Evolutionary conservation across 2,329 filamentous ascomycete genomes (phyloP).

Genomic region (Neophaeococcomyces mojaviensis): DNA sequence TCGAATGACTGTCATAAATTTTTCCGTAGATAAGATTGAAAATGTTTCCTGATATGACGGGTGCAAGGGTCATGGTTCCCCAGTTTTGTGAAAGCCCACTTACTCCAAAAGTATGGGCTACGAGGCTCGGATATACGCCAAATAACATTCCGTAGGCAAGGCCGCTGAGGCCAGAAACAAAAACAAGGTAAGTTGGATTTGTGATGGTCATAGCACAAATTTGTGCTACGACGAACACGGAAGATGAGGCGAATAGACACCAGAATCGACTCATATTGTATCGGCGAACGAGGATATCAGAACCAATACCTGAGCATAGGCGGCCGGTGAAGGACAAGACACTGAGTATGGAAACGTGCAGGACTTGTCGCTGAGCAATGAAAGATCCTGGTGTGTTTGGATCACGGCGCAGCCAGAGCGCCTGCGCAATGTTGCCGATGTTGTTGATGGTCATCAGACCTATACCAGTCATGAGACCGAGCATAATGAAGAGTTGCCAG

Average conservation of each 20-base stretch:
- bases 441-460: constrained; percentile 99
- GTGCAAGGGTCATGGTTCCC: constrained; percentile 88
- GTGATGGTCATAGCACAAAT: constrained; percentile 65
- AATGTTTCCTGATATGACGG: constrained; percentile 78
- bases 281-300: constrained; percentile 78
- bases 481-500: constrained; percentile 81
- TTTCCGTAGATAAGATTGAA: constrained; percentile 88
- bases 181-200: constrained; percentile 67
- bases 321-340: constrained; percentile 78
- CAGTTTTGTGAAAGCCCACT: constrained; percentile 87
- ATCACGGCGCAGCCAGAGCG: constrained; percentile 82
- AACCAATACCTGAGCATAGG: constrained; percentile 75
- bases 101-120: constrained; percentile 85
- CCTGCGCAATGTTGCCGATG: constrained; percentile 81
- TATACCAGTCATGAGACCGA: constrained; percentile 85
- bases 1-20: constrained; percentile 74
- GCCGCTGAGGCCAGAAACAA: constrained; percentile 77
- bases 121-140: constrained; percentile 83
- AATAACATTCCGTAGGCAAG: constrained; percentile 90
- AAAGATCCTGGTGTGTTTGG: constrained; percentile 63
- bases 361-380: constrained; percentile 71
- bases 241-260: constrained; percentile 73
- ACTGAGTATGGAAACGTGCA: constrained; percentile 93
- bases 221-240: constrained; percentile 74
- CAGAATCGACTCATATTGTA: constrained; percentile 77